Evolutionary conservation across 2,329 filamentous ascomycete genomes (phyloP), one percentile per base, ranked within the genome.

Genomic region (Hypoxylon sp.): DNA sequence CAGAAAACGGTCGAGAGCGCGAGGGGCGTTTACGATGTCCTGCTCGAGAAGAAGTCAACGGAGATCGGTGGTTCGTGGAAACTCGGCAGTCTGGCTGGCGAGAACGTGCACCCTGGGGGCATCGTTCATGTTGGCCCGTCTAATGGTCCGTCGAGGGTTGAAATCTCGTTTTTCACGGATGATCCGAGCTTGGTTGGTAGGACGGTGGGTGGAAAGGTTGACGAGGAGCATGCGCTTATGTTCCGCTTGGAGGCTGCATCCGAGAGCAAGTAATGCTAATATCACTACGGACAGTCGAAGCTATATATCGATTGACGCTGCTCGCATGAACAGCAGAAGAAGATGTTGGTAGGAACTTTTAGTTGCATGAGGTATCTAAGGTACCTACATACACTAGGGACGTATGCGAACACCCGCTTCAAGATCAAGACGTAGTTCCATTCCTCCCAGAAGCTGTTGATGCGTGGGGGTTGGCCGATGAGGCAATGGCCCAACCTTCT

Each of bases 401-500:
- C 8, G 7, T 16, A 22, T 20, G 8, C 45, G 4, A 30, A 26
- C 32, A 20, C 18, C 12, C 4, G 16, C 26, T 18, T 32, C 26
- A 9, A 18, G 11, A 32, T 49, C 26, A 49, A 20, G 38, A 14
- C 11, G 16, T 12, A 16, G 32, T 32, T 20, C 42, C 58, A 58
- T 63, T 61, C 58, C 20, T 50, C 22, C 44, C 20, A 44, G 57
- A 53, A 40, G 42, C 20, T 50, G 67, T 11, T 52, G 55, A 20
- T 11, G n/a, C 20, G 7, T 36, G 50, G 20, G 45, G 50, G 32
- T 42, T 48, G n/a, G 52, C 11, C 4, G 68, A 58, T 11, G 68
- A 64, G 24, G 66, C 69, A 7, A 74, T 4, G 16, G 70, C 71
- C 75, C 75, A 77, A 73, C 66, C 69, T 6, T 96, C 91, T 69